Evolutionary conservation across 2,329 filamentous ascomycete genomes (phyloP), one percentile per base, ranked within the genome.

Genomic region (Trichoderma gracile): DNA sequence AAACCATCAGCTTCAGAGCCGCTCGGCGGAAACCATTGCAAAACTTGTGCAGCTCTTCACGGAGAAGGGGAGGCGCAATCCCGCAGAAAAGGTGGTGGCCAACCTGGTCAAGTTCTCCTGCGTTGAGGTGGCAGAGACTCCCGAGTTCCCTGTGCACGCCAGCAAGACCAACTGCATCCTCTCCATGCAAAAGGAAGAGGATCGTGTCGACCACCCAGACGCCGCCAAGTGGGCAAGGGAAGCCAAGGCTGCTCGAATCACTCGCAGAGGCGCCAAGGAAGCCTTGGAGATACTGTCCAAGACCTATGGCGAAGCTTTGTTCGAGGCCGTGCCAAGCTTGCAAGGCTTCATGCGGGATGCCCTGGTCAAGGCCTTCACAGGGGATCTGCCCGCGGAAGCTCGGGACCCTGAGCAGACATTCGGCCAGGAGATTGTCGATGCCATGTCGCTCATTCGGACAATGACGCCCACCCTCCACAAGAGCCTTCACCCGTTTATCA

Each of bases 61-160:
- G 4, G 85, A 87, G 47, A 87, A 87, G 63, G 90, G 92, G 45
- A 90, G 94, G 67, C 86, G 89, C 64, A 92, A 89, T 17, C 92
- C 96, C 14, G 93, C 95, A 17, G 93, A 97, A 75, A 99, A 99
- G 79, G 91, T 99, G 15, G 93, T 98, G 30, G 89, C 91, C 53
- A 99, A 99, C 73, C 78, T 99, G 59, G 92, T 96, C 78, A 98
- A 97, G 73, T 99, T 97, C 77, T 97, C 93, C 68, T 99, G 95
- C 73, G 92, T 97, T 72, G 95, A 99, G 74, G 96, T 96, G 1
- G 94, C 95, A 0, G 96, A 99, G 76, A 99, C 96, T 0, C 95
- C 95, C 0, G 95, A 98, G 72, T 98, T 98, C 74, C 87, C 89
- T 5, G 89, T 91, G 30, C 95, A 98, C 72, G 90, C 90, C 1